Percentiles rank a stretch among this genome's conserved stretches.
These are phyloP conservation scores for Berberis vulgaris DNA, from an alignment of 164 flowering plant genomes.

Conservation along the genomic window DNA sequence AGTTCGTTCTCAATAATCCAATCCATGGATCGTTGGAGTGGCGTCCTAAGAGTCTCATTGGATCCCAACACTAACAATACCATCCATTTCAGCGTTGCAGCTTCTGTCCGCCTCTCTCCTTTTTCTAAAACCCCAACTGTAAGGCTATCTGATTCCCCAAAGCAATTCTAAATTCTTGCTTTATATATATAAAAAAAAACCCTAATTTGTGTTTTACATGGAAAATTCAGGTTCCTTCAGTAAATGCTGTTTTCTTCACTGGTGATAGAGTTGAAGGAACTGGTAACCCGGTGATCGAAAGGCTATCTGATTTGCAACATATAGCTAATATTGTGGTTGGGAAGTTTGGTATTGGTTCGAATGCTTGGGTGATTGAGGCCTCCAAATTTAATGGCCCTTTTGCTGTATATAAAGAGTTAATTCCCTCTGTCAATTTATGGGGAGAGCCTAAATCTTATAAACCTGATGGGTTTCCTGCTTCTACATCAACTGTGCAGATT, in stretches of 20 bases:
- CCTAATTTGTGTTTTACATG: not conserved
- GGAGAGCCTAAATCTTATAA: constrained; percentile 71
- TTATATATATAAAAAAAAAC: not conserved
- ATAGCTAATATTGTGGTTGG: constrained; percentile 66
- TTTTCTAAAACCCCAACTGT: constrained; percentile 42
- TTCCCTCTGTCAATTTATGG: constrained; percentile 49
- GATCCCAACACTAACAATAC: constrained; percentile 15
- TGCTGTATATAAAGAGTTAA: constrained; percentile 72
- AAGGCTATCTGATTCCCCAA: constrained; percentile 10
- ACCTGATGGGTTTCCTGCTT: constrained; percentile 62
- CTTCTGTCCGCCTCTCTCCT: constrained; percentile 62
- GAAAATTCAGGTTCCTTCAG: constrained; percentile 58
- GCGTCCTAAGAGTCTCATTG: constrained; percentile 47
- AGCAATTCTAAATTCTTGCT: too few species aligned
- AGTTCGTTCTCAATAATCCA: too few species aligned
- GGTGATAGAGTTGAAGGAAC: constrained; percentile 79
- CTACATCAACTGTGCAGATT: constrained; percentile 38
- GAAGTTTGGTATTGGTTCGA: constrained; percentile 54
- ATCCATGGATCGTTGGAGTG: constrained; percentile 22
- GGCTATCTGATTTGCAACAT: constrained; percentile 39
- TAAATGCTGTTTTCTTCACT: constrained; percentile 69
- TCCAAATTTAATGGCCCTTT: constrained; percentile 68
- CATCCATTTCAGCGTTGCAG: constrained; percentile 55
- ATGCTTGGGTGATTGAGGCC: constrained; percentile 86
- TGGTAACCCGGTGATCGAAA: constrained; percentile 68